Evolutionary conservation across 768 basidiomycete species (phyloP), one percentile per base, ranked within the genome.

Genomic region (Termitomyces heimii): DNA sequence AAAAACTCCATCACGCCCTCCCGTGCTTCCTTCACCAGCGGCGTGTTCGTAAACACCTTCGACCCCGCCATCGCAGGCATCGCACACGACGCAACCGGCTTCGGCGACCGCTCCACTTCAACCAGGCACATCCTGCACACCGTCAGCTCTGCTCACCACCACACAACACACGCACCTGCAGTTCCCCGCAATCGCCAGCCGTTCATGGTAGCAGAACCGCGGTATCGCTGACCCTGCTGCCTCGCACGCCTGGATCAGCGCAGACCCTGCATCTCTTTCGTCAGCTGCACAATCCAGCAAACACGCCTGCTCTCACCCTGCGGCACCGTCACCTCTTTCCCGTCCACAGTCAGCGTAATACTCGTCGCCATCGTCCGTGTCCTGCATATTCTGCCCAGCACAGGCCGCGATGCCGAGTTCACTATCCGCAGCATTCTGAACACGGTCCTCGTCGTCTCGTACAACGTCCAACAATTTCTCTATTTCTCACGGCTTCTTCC

Each of bases 1-100:
- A 98, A 81, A 74, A 98, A 97, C 68, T 98, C 97, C 97, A 99
- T 98, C 58, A 98, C 96, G 51, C 97, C 97, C 73, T 97, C 94
- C 22, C 88, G 82, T 63, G 89, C 92, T 79, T 92, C 88, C 65
- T 93, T 92, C 3, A 93, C 89, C 5, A 94, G 76, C 32, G 94
- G 94, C 2, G 90, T 91, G 71, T 96, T 93, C 32, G 94, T 97
- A 70, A 86, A 96, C 14, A 97, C 94, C 66, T 92, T 94, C 18
- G 89, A 76, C 47, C 92, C 94, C 42, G 86, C 90, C 92, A 97
- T 94, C 20, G 96, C 97, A 39, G 97, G 97, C 89, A 97, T 96
- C 5, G 97, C 96, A 70, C 94, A 95, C 53, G 95, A 95, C 55
- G 94, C 93, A 34, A 96, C 86, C 22, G 94, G 94, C 76, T 96